Base-by-base conservation (phyloP, 345 rosid species). In the Zanthoxylum bungeanum region DNA sequence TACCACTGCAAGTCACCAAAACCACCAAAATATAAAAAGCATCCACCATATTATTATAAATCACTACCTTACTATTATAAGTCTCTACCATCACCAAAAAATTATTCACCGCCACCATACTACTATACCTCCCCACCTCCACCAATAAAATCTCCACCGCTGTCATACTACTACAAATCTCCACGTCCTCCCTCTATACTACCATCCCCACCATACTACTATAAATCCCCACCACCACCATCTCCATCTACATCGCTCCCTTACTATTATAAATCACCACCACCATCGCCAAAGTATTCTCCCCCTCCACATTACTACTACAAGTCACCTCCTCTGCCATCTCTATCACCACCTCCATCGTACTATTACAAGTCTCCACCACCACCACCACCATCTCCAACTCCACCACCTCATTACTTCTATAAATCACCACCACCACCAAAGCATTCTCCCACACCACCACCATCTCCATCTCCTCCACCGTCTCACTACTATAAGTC, bases 401-500 rank as follows among this genome's bases (percentile, higher is more conserved):
- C 5, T 7, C 21, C 46, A 1, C 40, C 28, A 0, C 59, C 60
- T 2, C 17, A 14, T 19, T 57, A 69, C 21, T 57, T 40, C 3
- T 69, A 69, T 19, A 69, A 69, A 24, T 57, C 55, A 4, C 73
- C 64, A 9, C 64, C 42, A 5, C 57, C 70, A 2, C 65, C 70
- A 0, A 1, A 7, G 10, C 3, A 30, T 0, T 55, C 64, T 0
- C 65, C 62, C 0, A 63, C 63, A 0, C 50, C 76, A 0, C 71
- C 71, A n/a, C n/a, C n/a, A n/a, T n/a, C n/a, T n/a, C n/a, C n/a
- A n/a, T n/a, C n/a, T n/a, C n/a, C n/a, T n/a, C n/a, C n/a, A n/a
- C n/a, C n/a, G n/a, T n/a, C n/a, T n/a, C n/a, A n/a, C n/a, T n/a
- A n/a, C n/a, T n/a, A n/a, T n/a, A n/a, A n/a, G n/a, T n/a, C n/a